Evolutionary conservation across 1,284 basidiomycete species (phyloP).

Genomic region (Apiotrichum porosum): DNA sequence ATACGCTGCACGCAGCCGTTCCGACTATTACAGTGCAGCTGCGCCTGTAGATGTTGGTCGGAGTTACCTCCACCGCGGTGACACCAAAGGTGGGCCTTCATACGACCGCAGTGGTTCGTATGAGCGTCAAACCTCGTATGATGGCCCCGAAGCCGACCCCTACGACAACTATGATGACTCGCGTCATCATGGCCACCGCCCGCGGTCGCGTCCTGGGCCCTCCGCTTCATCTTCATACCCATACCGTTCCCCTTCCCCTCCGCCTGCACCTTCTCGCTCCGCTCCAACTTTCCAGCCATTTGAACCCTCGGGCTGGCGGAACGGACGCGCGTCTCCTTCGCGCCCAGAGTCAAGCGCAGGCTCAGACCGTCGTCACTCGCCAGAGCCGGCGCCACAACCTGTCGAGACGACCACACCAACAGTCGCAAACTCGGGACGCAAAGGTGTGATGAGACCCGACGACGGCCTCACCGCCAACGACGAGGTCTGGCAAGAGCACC

Average conservation of each 20-base stretch:
- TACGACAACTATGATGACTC: constrained; percentile 3
- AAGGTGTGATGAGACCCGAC: constrained; percentile 20
- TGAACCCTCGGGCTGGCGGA: constrained; percentile 6
- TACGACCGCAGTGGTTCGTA: background rate
- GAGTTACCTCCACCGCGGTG: constrained; percentile 15
- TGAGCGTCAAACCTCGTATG: background rate
- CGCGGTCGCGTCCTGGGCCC: background rate
- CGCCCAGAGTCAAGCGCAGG: constrained; percentile 2
- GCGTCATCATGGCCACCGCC: background rate
- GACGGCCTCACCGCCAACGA: constrained; percentile 32
- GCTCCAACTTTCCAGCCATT: constrained; percentile 2
- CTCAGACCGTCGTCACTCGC: constrained; percentile 2
- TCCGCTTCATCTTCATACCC: constrained; percentile 1
- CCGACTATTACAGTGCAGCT: constrained; percentile 13
- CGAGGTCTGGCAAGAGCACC: constrained; percentile 37
- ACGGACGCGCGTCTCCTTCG: background rate
- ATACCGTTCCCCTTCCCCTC: constrained; percentile 2
- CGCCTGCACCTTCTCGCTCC: background rate
- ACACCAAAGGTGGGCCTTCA: too few relatives aligned
- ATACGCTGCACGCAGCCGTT: constrained; percentile 1
- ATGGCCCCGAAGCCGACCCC: background rate
- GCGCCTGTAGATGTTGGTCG: constrained; percentile 16
- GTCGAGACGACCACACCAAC: background rate
- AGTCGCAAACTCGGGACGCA: constrained; percentile 4
- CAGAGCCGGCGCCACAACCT: too few relatives aligned